Conservation (phyloP, 1,139 yeast genomes). For the Saccharomycopsis phalli region DNA sequence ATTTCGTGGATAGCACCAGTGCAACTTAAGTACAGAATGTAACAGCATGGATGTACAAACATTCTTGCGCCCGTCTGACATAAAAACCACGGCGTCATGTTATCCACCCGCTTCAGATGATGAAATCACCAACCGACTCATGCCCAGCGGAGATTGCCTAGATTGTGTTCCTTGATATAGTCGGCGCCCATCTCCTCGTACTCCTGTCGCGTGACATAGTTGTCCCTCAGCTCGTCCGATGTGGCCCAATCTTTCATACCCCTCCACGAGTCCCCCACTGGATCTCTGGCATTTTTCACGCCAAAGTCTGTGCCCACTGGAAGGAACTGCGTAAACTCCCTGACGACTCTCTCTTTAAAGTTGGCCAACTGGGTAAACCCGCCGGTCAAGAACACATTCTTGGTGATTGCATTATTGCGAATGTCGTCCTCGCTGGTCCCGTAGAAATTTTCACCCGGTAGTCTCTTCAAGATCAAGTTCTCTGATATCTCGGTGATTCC, state of each 20-base stretch:
- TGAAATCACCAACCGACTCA: no score
- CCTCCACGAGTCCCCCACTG: constrained; percentile 78
- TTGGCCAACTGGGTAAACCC: constrained; percentile 67
- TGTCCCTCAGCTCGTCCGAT: constrained; percentile 33
- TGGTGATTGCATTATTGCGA: constrained; percentile 30
- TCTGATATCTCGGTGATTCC: constrained; percentile 74
- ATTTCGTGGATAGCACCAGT: no score
- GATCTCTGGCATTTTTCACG: constrained; percentile 58
- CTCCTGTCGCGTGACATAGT: constrained; percentile 57
- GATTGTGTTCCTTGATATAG: constrained; percentile 77
- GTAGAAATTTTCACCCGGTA: constrained; percentile 42
- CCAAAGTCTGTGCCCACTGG: constrained; percentile 60
- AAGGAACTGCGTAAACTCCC: constrained; percentile 60
- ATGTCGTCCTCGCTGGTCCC: constrained; percentile 27
- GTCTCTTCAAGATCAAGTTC: constrained; percentile 53
- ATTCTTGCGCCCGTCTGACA: no score
- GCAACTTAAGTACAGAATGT: no score
- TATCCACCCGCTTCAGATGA: no score
- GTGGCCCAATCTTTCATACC: constrained; percentile 85
- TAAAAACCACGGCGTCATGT: no score
- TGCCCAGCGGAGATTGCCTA: constrained; percentile 70
- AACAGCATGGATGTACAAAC: no score
- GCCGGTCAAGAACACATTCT: constrained; percentile 76
- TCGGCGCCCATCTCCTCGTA: constrained; percentile 87
- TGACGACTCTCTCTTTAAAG: constrained; percentile 52